Conservation (phyloP, 2,329 filamentous ascomycete genomes). For the Aspergillus terreus region DNA sequence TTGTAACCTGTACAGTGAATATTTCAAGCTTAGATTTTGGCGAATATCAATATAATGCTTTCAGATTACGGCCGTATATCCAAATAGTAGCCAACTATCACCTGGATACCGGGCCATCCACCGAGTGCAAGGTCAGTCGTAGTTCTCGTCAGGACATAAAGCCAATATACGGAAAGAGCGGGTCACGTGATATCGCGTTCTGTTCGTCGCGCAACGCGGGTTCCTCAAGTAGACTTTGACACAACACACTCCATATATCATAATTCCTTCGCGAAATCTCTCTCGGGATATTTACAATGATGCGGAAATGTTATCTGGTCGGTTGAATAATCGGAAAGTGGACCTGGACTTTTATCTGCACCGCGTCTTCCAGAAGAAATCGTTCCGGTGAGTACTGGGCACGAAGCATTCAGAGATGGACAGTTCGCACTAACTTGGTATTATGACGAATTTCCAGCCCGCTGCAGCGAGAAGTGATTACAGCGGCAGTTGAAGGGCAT, state of each 20-base stretch:
- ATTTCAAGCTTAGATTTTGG: constrained; percentile 1
- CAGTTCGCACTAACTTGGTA: background rate
- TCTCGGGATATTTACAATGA: constrained; percentile 16
- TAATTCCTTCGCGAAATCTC: background rate
- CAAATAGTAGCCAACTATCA: background rate
- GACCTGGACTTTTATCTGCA: constrained; percentile 74
- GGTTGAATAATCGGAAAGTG: constrained; percentile 28
- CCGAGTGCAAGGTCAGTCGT: too few species aligned
- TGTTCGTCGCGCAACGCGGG: constrained; percentile 9
- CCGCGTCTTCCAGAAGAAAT: constrained; percentile 67
- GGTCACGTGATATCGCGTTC: constrained; percentile 27
- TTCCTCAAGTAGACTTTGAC: background rate
- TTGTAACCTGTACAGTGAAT: constrained; percentile 7
- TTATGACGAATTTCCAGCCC: constrained; percentile 52
- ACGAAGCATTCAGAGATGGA: background rate
- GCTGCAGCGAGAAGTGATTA: constrained; percentile 81
- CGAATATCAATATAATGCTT: background rate
- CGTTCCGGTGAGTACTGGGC: constrained; percentile 60
- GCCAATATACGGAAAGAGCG: background rate
- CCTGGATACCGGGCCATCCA: too few species aligned
- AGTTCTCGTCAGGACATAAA: background rate
- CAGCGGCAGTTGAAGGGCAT: constrained; percentile 71
- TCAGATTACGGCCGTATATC: background rate
- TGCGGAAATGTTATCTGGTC: constrained; percentile 25
- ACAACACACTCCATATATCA: background rate